phyloP scores from a whole-genome alignment of 2,329 filamentous ascomycete genomes.

The Sclerotinia minor region DNA sequence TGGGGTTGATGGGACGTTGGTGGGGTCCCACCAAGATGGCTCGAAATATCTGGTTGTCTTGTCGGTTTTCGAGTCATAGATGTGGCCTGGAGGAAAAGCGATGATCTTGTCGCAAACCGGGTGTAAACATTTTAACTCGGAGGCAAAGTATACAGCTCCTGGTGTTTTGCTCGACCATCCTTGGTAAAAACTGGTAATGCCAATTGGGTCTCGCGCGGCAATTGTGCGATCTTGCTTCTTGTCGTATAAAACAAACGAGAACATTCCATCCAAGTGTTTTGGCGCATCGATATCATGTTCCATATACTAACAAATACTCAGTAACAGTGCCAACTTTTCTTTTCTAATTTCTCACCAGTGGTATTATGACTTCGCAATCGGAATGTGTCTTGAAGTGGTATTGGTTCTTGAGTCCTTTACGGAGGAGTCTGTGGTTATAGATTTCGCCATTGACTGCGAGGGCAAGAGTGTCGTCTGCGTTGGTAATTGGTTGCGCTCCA shows the following conservation, averaged over 20 bases:
- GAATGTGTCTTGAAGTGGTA: slow-evolving; percentile 99
- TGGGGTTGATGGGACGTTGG: slow-evolving; percentile 74
- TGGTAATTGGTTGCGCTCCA: slow-evolving; percentile 92
- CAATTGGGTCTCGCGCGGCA: slow-evolving; percentile 93
- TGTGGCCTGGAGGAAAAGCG: slow-evolving; percentile 89
- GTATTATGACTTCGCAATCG: slow-evolving; percentile 98
- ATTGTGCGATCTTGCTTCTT: slow-evolving; percentile 90
- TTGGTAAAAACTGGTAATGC: slow-evolving; percentile 96
- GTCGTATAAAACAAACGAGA: slow-evolving; percentile 98
- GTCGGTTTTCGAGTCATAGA: slow-evolving; percentile 93
- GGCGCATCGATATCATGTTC: slow-evolving; percentile 90
- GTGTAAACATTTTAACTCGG: slow-evolving; percentile 90
- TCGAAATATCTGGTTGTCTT: slow-evolving; percentile 84
- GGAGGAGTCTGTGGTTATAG: slow-evolving; percentile 96
- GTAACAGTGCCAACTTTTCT: slow-evolving; percentile 9
- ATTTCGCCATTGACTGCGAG: slow-evolving; percentile 99
- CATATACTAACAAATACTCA: slow-evolving; percentile 65
- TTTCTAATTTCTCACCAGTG: slow-evolving; percentile 63
- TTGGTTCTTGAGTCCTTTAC: slow-evolving; percentile 77
- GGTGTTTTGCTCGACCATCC: slow-evolving; percentile 84
- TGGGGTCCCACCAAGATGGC: slow-evolving; percentile 87
- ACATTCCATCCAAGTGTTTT: slow-evolving; percentile 97
- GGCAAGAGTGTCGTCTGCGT: slow-evolving; percentile 81
- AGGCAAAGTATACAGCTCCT: slow-evolving; percentile 89
- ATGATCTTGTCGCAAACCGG: slow-evolving; percentile 94